Base-by-base conservation (phyloP, 306 rosid species). In the Quercus robur region DNA sequence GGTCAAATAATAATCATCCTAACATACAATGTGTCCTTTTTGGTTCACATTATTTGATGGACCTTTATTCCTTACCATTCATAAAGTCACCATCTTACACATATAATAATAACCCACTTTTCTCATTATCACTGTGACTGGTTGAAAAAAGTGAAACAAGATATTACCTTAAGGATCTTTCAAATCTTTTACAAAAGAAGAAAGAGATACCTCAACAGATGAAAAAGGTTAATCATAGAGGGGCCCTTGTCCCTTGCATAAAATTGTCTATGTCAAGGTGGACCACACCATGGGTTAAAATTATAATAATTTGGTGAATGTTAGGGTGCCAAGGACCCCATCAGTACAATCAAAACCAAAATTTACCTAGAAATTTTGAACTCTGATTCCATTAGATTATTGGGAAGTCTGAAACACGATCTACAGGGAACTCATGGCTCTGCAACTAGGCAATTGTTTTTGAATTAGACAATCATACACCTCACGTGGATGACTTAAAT, bases 231-330 rank as follows among this genome's bases (percentile, higher is more conserved):
- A 41, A 41, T 41, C 46, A 41, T 8, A 2, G 46, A 41, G 46
- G 46, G 46, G 11, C 46, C 46, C 46, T 7, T 41, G 46, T 41
- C 46, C 46, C 46, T 41, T 2, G 46, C 46, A 41, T 41, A 41
- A 41, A 41, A 41, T 8, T 41, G 12, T 41, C 1, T 2, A 2
- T 41, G 46, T 41, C 46, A 8, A 7, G 51, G 35, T 86, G 87
- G 94, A 66, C 89, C 89, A 81, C 89, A 3, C 59, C 41, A 12
- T 51, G 18, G 82, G 81, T 81, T 73, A 28, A 8, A 41, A 41
- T 41, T 41, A 41, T 8, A 41, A 41, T 84, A 79, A 83, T 77
- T 75, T 71, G 81, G 84, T 58, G 59, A 35, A 28, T 63, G 14
- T 70, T 77, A 73, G 49, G 21, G 44, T 74, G 74, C 6, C 56